Conservation (phyloP, 441 rosid genomes). For the Syzygium malaccense region DNA sequence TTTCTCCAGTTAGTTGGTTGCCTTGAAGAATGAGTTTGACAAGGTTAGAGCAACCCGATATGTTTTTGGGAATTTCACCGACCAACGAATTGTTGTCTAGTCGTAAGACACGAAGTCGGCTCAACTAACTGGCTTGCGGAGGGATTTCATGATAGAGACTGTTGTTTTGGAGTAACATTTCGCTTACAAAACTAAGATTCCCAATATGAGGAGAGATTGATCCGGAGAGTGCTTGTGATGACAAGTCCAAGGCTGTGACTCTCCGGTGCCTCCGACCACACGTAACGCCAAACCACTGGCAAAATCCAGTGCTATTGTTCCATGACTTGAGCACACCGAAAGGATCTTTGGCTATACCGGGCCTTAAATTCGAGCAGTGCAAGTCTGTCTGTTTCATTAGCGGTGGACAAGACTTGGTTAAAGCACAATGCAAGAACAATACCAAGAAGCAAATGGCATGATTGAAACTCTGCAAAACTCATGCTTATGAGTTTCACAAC, state of each 20-base stretch:
- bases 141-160: not conserved
- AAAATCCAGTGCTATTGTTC: not conserved
- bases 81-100: not conserved
- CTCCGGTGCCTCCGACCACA: not conserved
- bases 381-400: not conserved
- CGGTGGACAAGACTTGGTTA: not conserved
- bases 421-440: not conserved
- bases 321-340: not conserved
- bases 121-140: not conserved
- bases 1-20: not conserved
- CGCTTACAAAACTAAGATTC: not conserved
- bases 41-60: not conserved
- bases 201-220: not conserved
- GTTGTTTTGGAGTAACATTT: not conserved
- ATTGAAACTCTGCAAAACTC: not conserved
- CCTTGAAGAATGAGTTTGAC: accelerated
- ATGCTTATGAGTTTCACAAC: not conserved
- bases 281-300: not conserved
- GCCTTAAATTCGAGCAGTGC: not conserved
- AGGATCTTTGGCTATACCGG: not conserved
- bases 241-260: not conserved
- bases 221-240: not conserved
- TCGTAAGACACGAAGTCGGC: not conserved
- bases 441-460: not conserved
- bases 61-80: not conserved